Evolutionary conservation across 176 grass and related monocot species (phyloP).

Genomic region (Leersia perrieri): DNA sequence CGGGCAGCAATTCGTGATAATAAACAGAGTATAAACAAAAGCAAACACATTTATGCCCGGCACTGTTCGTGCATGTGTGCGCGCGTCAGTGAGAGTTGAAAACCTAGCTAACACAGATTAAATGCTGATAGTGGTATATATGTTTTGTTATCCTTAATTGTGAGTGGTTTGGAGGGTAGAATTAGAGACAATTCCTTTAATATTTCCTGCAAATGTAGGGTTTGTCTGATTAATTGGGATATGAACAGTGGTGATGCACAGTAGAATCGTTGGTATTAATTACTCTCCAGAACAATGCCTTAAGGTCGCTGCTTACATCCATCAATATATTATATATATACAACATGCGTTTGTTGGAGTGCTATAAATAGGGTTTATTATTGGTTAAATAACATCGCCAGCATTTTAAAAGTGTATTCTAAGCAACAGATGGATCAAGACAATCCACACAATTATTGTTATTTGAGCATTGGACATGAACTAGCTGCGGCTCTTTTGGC

Average conservation of each 20-base stretch:
- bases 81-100: background rate
- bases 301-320: background rate
- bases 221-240: background rate
- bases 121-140: background rate
- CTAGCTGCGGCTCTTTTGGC: too few species aligned
- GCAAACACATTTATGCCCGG: conserved; percentile 37
- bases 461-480: too few species aligned
- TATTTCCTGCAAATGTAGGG: background rate
- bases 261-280: background rate
- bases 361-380: background rate
- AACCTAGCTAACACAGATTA: conserved; percentile 2
- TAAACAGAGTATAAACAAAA: background rate
- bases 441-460: background rate
- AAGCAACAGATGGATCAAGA: background rate
- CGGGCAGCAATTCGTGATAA: background rate
- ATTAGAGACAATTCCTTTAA: background rate
- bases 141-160: background rate
- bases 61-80: conserved; percentile 20
- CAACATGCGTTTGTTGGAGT: background rate
- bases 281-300: background rate
- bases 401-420: background rate
- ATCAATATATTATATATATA: too few species aligned
- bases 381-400: background rate
- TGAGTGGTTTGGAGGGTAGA: background rate
- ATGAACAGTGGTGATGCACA: background rate